These are phyloP conservation scores for Ruellia speciosa DNA, from an alignment of 305 asterid genomes.

Conservation along the genomic window DNA sequence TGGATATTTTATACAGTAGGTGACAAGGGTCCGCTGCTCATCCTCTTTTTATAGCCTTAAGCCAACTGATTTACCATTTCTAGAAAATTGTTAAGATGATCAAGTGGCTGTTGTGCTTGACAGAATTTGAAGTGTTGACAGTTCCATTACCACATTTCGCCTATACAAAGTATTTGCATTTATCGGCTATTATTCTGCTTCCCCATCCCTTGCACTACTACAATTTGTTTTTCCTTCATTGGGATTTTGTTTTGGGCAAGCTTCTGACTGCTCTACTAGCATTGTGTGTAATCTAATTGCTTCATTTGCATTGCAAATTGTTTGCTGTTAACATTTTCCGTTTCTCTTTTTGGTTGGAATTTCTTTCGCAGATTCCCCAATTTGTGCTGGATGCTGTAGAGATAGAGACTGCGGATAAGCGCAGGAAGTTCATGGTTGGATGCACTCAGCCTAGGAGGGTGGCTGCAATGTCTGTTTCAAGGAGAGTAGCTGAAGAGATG, in stretches of 20 bases:
- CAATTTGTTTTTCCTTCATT: too few species aligned
- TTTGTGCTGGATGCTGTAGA: constrained; percentile 81
- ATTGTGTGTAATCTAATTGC: background rate
- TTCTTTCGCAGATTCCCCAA: constrained; percentile 69
- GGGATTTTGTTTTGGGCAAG: too few species aligned
- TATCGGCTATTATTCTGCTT: too few species aligned
- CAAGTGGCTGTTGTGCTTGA: background rate
- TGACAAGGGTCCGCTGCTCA: background rate
- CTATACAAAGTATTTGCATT: too few species aligned
- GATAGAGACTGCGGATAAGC: constrained; percentile 57
- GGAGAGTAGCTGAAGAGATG: constrained; percentile 98
- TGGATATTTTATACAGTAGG: background rate
- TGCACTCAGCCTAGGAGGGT: constrained; percentile 96
- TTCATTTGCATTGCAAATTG: background rate
- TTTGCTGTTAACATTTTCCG: background rate
- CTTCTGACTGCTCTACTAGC: background rate
- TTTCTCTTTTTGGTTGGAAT: background rate
- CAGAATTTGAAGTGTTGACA: background rate
- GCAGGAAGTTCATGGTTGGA: constrained; percentile 75
- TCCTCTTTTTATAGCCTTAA: background rate
- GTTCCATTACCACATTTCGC: background rate
- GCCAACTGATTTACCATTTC: background rate
- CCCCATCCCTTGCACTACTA: too few species aligned
- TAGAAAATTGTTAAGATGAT: background rate
- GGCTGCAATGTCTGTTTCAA: constrained; percentile 94